Evolutionary conservation across 495 filamentous ascomycete species (phyloP).

Genomic region (Amniculicola lignicola): DNA sequence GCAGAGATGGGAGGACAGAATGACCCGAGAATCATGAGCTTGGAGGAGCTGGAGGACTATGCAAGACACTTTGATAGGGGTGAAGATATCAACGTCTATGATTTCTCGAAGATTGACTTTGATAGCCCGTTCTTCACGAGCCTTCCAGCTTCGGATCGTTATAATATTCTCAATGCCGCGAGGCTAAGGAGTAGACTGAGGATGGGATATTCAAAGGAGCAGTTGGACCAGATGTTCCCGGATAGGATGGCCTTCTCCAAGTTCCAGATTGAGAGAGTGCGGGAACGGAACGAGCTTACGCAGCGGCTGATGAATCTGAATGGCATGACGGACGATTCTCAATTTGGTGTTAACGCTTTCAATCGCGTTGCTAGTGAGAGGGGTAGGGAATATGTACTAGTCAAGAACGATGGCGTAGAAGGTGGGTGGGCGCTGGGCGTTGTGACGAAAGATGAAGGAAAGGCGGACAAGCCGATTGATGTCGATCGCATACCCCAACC

Average conservation of each 20-base stretch:
- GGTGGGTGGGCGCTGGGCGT: conserved; percentile 97
- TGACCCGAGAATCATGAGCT: conserved; percentile 91
- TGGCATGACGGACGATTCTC: conserved; percentile 74
- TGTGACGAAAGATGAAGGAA: conserved; percentile 70
- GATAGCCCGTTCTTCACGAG: conserved; percentile 89
- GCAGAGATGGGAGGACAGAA: conserved; percentile 83
- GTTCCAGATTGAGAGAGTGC: conserved; percentile 93
- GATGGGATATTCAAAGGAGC: conserved; percentile 96
- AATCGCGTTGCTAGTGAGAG: conserved; percentile 83
- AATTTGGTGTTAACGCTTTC: conserved; percentile 56
- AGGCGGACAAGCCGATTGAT: conserved; percentile 81
- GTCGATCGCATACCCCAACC: conserved; percentile 62
- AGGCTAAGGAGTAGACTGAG: conserved; percentile 78
- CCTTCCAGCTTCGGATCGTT: conserved; percentile 83
- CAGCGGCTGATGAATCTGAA: conserved; percentile 93
- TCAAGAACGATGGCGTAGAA: conserved; percentile 90
- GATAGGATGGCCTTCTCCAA: conserved; percentile 95
- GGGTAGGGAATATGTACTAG: conserved; percentile 88
- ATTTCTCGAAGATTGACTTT: conserved; percentile 98
- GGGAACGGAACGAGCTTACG: conserved; percentile 89
- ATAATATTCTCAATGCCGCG: conserved; percentile 95
- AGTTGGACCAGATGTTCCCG: conserved; percentile 92
- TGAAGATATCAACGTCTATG: conserved; percentile 96
- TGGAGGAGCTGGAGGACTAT: conserved; percentile 89
- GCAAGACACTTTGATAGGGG: conserved; percentile 86